Percentiles rank a stretch among this genome's conserved stretches.
These are phyloP conservation scores for grape (Vitis vinifera) DNA, from an alignment of 164 flowering plant genomes.

Conservation along the genomic window DNA sequence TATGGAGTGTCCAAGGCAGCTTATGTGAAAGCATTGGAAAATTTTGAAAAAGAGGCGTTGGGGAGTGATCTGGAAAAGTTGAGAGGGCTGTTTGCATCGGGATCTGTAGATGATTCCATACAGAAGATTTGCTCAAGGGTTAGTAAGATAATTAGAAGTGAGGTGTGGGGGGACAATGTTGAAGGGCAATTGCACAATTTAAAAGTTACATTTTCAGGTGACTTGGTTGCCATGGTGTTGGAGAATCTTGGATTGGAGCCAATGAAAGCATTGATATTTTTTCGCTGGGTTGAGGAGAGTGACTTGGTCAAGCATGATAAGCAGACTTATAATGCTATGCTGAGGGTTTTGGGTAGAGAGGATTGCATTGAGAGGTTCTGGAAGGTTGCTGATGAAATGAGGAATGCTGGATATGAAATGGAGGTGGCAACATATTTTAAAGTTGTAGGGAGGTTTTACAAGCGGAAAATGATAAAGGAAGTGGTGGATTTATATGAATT, in stretches of 20 bases:
- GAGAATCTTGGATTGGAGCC: conserved; percentile 48
- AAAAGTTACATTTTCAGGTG: conserved; percentile 37
- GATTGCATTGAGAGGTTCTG: conserved; percentile 62
- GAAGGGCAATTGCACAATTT: conserved; percentile 38
- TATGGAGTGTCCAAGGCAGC: conserved; percentile 49
- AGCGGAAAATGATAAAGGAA: conserved; percentile 63
- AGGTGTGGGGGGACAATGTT: conserved; percentile 57
- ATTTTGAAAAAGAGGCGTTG: conserved; percentile 52
- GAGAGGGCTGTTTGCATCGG: conserved; percentile 38
- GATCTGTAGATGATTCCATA: conserved; percentile 33
- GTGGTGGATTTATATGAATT: conserved; percentile 70
- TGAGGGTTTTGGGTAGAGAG: conserved; percentile 55
- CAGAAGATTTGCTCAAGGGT: conserved; percentile 34
- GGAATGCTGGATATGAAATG: conserved; percentile 52
- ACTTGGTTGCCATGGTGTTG: conserved; percentile 46
- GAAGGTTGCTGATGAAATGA: conserved; percentile 66
- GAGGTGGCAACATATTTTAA: conserved; percentile 47
- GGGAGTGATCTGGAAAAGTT: conserved; percentile 46
- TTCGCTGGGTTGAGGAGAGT: conserved; percentile 66
- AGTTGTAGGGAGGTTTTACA: conserved; percentile 40
- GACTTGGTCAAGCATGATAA: conserved; percentile 47
- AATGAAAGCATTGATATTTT: conserved; percentile 58
- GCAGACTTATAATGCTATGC: conserved; percentile 54
- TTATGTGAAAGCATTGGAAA: conserved; percentile 31
- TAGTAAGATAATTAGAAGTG: conserved; percentile 41